Base-by-base conservation (phyloP, 345 rosid species). In the Camelina sativa region DNA sequence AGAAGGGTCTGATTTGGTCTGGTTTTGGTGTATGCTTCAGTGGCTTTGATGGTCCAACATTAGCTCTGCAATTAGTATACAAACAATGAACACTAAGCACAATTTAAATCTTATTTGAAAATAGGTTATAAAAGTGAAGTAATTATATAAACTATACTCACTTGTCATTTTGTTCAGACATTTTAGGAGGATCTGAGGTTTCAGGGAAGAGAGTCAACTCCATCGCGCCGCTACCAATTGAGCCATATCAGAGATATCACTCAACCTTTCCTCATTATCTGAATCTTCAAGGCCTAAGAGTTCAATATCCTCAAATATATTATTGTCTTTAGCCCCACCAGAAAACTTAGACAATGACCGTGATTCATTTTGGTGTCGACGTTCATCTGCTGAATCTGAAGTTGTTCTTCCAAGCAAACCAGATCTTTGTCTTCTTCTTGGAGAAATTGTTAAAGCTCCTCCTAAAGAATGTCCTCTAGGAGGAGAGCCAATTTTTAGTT, bases 191-290 rank as follows among this genome's bases (percentile, higher is more conserved):
- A 76, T 82, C 83, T 52, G 72, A 70, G 71, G 80, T 35, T 76
- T 85, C 91, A 69, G 97, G 90, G 71, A 89, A 86, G 61, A 88
- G 90, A 66, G 86, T 79, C 44, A 78, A 81, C 79, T 88, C 96
- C 62, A 86, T 88, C 8, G 81, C 80, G 73, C 84, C 84, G 32
- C 20, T n/a, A 65, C 73, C 35, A 25, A 82, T 51, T 9, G 89
- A 86, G 62, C 85, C 87, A 75, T 78, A 75, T 92, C 93, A 84
- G 61, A 56, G 61, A 56, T 30, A 56, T 1, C 38, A 56, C 88
- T 86, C 73, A 91, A 76, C 73, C 86, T 83, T 82, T 88, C 87
- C 38, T 85, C 91, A 34, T 83, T 76, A 79, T 85, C 84, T 53
- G 60, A 91, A 67, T 83, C 85, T 46, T 84, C 86, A 74, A 82